A percentile compares a stretch with the other conserved stretches of the same genome.
phyloP scores from a whole-genome alignment of 768 basidiomycete genomes.

The Termitomyces heimii region DNA sequence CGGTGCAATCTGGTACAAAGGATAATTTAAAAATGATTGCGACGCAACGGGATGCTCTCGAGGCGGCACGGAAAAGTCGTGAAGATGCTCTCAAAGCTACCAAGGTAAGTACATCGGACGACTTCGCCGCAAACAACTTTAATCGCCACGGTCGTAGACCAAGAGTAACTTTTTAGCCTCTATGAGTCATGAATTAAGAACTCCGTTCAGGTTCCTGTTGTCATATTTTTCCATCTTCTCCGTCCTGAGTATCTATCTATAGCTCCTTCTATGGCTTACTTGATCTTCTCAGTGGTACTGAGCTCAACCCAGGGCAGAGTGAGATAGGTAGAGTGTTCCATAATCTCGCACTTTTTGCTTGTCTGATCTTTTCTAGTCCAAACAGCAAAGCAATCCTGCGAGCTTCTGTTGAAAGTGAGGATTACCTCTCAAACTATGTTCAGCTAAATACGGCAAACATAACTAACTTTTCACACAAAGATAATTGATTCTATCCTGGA shows the following conservation, averaged over 20 bases:
- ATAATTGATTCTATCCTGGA: constrained; percentile 78
- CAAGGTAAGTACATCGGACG: constrained; percentile 34
- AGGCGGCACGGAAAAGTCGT: constrained; percentile 62
- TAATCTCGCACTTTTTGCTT: not conserved
- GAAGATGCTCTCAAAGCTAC: constrained; percentile 73
- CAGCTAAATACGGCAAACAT: not conserved
- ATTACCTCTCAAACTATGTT: not conserved
- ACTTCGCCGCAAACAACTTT: too few relatives aligned
- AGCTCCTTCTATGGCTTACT: constrained; percentile 75
- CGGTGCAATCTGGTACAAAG: constrained; percentile 66
- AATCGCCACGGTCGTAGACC: constrained; percentile 37
- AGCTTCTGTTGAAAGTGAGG: constrained; percentile 59
- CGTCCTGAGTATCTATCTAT: not conserved
- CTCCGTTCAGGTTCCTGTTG: constrained; percentile 56
- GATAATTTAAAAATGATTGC: constrained; percentile 77
- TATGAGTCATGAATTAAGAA: constrained; percentile 75
- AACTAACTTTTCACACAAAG: constrained; percentile 22
- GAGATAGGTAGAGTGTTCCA: constrained; percentile 48
- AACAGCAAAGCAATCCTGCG: constrained; percentile 76
- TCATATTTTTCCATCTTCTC: not conserved
- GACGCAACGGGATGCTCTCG: constrained; percentile 62
- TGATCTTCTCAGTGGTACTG: constrained; percentile 67
- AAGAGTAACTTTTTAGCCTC: constrained; percentile 75
- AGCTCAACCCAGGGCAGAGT: constrained; percentile 60
- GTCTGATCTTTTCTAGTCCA: constrained; percentile 36